Conservation (phyloP, 164 flowering plant species). For the Litsea cubeba region DNA sequence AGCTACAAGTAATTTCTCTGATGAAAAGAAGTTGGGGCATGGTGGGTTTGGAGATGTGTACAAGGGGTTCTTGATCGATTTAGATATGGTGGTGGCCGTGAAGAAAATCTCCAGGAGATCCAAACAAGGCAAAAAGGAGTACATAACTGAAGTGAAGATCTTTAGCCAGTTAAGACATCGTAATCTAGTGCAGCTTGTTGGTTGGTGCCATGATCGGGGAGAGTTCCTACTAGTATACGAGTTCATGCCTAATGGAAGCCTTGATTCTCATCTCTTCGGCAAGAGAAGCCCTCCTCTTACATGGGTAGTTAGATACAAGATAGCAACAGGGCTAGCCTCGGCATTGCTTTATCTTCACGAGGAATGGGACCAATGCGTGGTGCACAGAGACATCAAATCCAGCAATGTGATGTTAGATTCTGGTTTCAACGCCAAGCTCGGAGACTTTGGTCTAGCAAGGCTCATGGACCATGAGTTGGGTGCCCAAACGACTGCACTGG, state of each 20-base stretch:
- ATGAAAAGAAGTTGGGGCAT: too few species aligned
- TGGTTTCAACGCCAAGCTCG: slow-evolving; percentile 5
- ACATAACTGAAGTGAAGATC: slow-evolving; percentile 32
- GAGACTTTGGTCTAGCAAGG: slow-evolving; percentile 5
- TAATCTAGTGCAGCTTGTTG: too few species aligned
- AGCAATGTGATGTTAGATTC: slow-evolving; percentile 49
- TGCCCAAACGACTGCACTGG: slow-evolving; percentile 26
- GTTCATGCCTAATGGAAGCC: too few species aligned
- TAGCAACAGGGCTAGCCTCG: slow-evolving; percentile 1
- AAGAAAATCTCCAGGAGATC: slow-evolving; percentile 38
- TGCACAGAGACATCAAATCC: slow-evolving; percentile 40
- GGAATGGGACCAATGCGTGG: too few species aligned
- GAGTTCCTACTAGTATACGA: too few species aligned
- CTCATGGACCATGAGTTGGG: slow-evolving; percentile 1
- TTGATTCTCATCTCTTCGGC: too few species aligned
- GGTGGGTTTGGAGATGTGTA: too few species aligned
- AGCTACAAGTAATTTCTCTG: slow-evolving; percentile 24
- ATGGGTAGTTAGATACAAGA: slow-evolving; percentile 3
- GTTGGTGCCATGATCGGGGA: too few species aligned
- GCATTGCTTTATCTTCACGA: slow-evolving; percentile 7
- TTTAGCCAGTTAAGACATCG: too few species aligned
- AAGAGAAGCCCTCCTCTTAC: slow-evolving; percentile 10
- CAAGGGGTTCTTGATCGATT: slow-evolving; percentile 5
- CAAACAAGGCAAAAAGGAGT: slow-evolving; percentile 45
- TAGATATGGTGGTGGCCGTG: slow-evolving; percentile 41